A percentile compares a stretch with the other conserved stretches of the same genome.
Conservation (phyloP, 331 rosid genomes). For the Ulmus americana region DNA sequence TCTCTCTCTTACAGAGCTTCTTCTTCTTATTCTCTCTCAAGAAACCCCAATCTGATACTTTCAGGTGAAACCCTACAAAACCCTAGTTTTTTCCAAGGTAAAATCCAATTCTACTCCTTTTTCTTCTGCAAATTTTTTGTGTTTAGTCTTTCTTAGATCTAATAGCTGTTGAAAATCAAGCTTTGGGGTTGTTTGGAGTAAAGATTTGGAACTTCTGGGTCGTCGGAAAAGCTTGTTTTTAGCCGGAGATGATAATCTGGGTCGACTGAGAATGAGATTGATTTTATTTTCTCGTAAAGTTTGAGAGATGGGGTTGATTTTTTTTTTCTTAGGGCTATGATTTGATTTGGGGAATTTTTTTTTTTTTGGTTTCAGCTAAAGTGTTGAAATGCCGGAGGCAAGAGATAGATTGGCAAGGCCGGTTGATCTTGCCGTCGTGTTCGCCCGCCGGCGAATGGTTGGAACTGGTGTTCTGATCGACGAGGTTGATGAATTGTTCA, state of each 20-base stretch:
- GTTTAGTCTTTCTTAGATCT: neutral
- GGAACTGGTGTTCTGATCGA: slow-evolving; percentile 11
- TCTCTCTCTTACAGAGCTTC: slow-evolving; percentile 18
- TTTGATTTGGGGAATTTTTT: neutral
- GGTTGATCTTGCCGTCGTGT: slow-evolving; percentile 30
- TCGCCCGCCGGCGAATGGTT: slow-evolving; percentile 31
- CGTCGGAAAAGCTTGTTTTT: neutral
- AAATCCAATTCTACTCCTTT: neutral
- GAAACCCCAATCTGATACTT: neutral
- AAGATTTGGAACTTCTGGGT: neutral
- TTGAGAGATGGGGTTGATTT: neutral
- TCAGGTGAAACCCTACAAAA: slow-evolving; percentile 2
- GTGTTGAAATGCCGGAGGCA: slow-evolving; percentile 55
- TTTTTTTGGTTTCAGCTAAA: slow-evolving; percentile 6
- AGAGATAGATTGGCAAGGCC: slow-evolving; percentile 51
- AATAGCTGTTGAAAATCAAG: neutral
- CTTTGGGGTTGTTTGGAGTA: neutral
- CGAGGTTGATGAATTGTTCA: slow-evolving; percentile 14
- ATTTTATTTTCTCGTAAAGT: neutral
- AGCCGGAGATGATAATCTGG: neutral
- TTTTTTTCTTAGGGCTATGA: neutral
- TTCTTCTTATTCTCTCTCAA: slow-evolving; percentile 8
- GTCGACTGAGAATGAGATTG: neutral
- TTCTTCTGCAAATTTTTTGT: neutral
- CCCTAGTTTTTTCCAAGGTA: slow-evolving; percentile 5